Conservation (phyloP, 345 rosid species). For the Excoecaria agallocha region DNA sequence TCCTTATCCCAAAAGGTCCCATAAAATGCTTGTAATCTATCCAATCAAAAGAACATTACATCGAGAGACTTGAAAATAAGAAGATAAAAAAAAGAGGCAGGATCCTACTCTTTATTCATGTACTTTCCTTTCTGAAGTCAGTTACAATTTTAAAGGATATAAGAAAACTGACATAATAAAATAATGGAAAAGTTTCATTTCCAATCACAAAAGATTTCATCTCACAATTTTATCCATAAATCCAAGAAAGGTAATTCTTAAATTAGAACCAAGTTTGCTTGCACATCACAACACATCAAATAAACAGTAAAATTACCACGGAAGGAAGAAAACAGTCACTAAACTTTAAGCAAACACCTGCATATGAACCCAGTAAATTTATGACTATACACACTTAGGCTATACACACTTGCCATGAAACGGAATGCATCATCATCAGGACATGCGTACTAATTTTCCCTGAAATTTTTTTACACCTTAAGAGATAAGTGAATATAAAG, state of each 20-base stretch:
- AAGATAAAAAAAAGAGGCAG: not conserved
- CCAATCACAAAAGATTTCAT: too few species aligned
- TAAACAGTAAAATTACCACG: not conserved
- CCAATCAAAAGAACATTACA: not conserved
- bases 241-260: too few species aligned
- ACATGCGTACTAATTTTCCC: slow-evolving; percentile 76
- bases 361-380: too few species aligned
- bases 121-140: not conserved
- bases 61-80: not conserved
- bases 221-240: too few species aligned
- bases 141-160: too few species aligned
- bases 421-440: slow-evolving; percentile 89
- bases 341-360: too few species aligned
- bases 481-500: slow-evolving; percentile 1
- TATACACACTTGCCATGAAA: slow-evolving; percentile 71
- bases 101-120: not conserved
- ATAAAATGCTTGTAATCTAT: not conserved
- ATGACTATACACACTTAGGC: too few species aligned
- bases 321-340: not conserved
- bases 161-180: too few species aligned
- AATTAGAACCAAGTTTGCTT: too few species aligned
- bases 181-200: too few species aligned
- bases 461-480: slow-evolving; percentile 34
- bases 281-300: not conserved
- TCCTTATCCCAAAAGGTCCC: not conserved